Percentiles rank a stretch among this genome's conserved stretches.
These are phyloP conservation scores for Coffea eugenioides DNA, from an alignment of 257 asterid species.

Conservation along the genomic window DNA sequence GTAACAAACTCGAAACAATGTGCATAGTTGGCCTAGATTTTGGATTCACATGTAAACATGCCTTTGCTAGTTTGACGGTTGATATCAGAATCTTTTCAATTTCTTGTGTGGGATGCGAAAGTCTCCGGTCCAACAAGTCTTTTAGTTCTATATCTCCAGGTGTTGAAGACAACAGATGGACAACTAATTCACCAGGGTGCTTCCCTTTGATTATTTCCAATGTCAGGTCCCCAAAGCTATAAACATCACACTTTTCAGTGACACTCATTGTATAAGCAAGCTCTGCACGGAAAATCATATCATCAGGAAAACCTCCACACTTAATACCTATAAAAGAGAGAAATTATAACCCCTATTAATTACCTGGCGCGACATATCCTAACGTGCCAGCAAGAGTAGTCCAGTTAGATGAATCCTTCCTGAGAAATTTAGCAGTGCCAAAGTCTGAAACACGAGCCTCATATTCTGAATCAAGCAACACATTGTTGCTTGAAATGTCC, in stretches of 20 bases:
- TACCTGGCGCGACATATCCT: too few species aligned
- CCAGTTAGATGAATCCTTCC: too few species aligned
- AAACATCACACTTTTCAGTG: conserved; percentile 31
- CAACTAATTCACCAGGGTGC: conserved; percentile 27
- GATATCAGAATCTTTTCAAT: conserved; percentile 13
- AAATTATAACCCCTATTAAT: neutral
- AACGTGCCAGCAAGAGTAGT: too few species aligned
- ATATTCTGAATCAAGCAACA: conserved; percentile 29
- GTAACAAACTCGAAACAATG: conserved; percentile 2
- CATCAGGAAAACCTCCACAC: too few species aligned
- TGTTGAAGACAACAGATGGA: neutral
- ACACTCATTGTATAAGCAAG: conserved; percentile 26
- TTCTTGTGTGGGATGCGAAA: neutral
- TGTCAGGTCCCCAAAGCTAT: conserved; percentile 37
- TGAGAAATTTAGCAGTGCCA: too few species aligned
- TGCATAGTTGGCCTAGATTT: conserved; percentile 35
- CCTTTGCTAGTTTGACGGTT: conserved; percentile 15
- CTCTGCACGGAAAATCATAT: neutral
- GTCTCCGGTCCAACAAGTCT: conserved; percentile 20
- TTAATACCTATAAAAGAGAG: too few species aligned
- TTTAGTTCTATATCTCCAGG: neutral
- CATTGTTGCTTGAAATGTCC: conserved; percentile 19
- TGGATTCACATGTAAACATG: conserved; percentile 23
- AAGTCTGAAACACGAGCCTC: conserved; percentile 31
- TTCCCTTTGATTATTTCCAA: conserved; percentile 33